Percentiles rank a stretch among this genome's conserved stretches.
These are phyloP conservation scores for Boletus rubroflammeus DNA, from an alignment of 768 basidiomycete genomes.

Conservation along the genomic window DNA sequence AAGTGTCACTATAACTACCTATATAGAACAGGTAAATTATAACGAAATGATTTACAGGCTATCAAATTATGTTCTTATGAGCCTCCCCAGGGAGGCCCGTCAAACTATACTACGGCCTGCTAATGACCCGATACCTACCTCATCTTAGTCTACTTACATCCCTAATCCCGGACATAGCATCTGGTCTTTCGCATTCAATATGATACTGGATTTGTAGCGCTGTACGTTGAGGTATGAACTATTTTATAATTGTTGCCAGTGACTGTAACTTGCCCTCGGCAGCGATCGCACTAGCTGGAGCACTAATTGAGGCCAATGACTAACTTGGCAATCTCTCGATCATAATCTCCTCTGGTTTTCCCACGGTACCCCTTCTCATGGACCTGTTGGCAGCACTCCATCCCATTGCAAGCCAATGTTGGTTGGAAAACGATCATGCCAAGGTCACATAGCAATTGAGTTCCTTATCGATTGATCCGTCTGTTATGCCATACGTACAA, in stretches of 20 bases:
- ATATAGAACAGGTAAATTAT: neutral
- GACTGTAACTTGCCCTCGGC: neutral
- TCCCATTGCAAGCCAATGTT: neutral
- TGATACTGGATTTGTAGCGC: neutral
- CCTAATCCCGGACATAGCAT: neutral
- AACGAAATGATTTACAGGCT: neutral
- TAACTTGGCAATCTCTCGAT: too few species aligned
- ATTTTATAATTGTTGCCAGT: neutral
- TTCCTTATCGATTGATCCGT: neutral
- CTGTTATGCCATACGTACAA: slow-evolving; percentile 2
- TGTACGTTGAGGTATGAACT: slow-evolving; percentile 10
- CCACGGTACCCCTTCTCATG: neutral
- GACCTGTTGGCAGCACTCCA: slow-evolving; percentile 7
- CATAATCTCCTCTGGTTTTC: neutral
- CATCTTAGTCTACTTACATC: neutral
- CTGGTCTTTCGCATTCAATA: neutral
- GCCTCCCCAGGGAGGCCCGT: neutral
- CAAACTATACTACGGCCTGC: neutral
- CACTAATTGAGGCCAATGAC: too few species aligned
- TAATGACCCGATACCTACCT: neutral
- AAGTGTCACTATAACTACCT: neutral
- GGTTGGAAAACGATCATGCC: neutral
- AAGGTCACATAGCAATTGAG: neutral
- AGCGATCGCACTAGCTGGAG: too few species aligned
- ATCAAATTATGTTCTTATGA: neutral